Base-by-base conservation (phyloP, 2,329 filamentous ascomycete genomes). In the Atkinsonella hypoxylon region DNA sequence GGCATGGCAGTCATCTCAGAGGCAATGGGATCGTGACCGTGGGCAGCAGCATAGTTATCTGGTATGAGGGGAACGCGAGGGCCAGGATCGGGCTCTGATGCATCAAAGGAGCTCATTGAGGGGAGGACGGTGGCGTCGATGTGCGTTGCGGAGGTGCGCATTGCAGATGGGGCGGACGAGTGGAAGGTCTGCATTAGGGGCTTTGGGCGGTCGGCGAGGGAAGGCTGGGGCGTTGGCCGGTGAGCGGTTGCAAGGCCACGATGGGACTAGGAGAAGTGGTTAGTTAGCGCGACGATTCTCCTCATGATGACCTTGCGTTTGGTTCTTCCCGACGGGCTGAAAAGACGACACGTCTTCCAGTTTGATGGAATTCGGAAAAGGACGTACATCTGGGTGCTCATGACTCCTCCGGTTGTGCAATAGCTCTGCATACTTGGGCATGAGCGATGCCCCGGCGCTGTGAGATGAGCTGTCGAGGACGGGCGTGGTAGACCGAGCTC, bases 111-210 rank as follows among this genome's bases (percentile, higher is more conserved):
- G 47, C 67, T 64, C 12, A 73, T 63, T 51, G 68, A 62, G 26
- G 79, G 79, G 51, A 83, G 70, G 53, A 79, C 64, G 54, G 74
- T 68, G 61, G 68, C 71, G 66, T 82, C 77, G 52, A 81, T 71
- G 52, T 72, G 67, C 44, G 60, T 61, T 41, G 62, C 57, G 30
- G 67, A 60, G 11, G 64, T 58, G 13, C 70, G 63, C 3, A 70
- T 65, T n/a, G 72, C 68, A 50, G 71, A 70, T 15, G 74, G 63
- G 7, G 73, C 64, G 17, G 74, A 71, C 20, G 73, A 72, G 58
- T 70, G 69, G 69, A 83, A 82, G 60, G 76, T 78, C 67, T 83
- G 80, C 79, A 83, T 83, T 51, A 83, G 67, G 40, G 78, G 79
- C 59, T 75, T 67, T 52, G 67, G 66, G 56, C 71, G 72, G 61